Conservation (phyloP, 2,329 filamentous ascomycete genomes). For the Stachybotrys elegans region DNA sequence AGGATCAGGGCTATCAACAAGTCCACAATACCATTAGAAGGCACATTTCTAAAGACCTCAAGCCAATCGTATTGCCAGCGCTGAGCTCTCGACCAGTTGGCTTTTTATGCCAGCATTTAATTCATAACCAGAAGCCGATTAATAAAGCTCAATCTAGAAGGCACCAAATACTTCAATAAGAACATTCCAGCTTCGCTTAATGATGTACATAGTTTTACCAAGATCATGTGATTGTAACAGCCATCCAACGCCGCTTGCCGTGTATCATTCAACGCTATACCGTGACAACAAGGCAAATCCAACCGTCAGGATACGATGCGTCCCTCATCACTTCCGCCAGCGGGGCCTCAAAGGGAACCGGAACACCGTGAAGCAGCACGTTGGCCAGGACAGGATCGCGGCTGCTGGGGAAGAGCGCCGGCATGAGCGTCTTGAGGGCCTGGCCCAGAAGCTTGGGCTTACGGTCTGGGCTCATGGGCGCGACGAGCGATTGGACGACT, state of each 20-base stretch:
- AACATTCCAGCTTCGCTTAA: too few species aligned
- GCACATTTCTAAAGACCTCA: too few species aligned
- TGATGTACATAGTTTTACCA: too few species aligned
- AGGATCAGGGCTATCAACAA: too few species aligned
- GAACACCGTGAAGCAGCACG: slow-evolving; percentile 78
- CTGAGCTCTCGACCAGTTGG: too few species aligned
- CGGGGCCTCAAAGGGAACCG: slow-evolving; percentile 73
- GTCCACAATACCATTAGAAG: too few species aligned
- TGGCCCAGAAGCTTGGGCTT: slow-evolving; percentile 60
- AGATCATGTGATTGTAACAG: background rate
- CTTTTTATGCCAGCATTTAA: too few species aligned
- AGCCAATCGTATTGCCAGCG: too few species aligned
- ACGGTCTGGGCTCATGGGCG: slow-evolving; percentile 35
- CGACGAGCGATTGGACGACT: slow-evolving; percentile 71
- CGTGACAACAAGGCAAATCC: slow-evolving; percentile 75
- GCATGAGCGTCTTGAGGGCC: slow-evolving; percentile 70
- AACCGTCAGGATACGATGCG: slow-evolving; percentile 87
- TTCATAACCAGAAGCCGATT: too few species aligned
- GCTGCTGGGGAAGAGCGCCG: slow-evolving; percentile 79
- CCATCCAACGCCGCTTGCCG: background rate
- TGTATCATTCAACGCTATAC: slow-evolving; percentile 38
- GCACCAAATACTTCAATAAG: too few species aligned
- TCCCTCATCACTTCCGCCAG: slow-evolving; percentile 79
- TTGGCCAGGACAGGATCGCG: slow-evolving; percentile 79
- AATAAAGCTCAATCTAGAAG: too few species aligned